Evolutionary conservation across 495 filamentous ascomycete genomes (phyloP), one percentile per base, ranked within the genome.

Genomic region (Cercophora sp.): DNA sequence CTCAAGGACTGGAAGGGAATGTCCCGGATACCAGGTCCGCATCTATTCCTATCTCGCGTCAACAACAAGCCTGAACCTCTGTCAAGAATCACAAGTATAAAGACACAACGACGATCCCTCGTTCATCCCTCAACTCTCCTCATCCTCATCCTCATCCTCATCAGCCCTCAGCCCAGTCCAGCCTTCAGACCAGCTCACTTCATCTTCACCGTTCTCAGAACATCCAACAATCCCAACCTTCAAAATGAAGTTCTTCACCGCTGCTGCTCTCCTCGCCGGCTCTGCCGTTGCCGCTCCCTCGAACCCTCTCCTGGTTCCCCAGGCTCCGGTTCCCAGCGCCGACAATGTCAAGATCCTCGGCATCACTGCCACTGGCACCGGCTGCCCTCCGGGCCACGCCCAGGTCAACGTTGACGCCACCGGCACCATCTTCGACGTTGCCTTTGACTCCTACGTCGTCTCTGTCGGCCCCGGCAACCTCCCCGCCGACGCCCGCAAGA

Each of bases 391-490:
- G 9, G 65, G 65, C 51, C 58, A 61, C 50, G 65, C 62, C 46
- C 65, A 45, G 10, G 58, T 65, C 44, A 63, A 57, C 31, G 44
- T 67, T 48, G 60, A 65, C 41, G 60, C 59, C 23, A 61, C 57
- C 32, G 63, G 63, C 51, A 69, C 70, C 49, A 65, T 66, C 53
- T 67, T 79, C 44, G 74, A 75, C 31, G 61, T 77, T 18, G 70
- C 73, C 51, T 77, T 77, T 45, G 72, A 77, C 57, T 42, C 64
- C 20, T 79, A 75, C 57, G 63, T 70, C 25, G 74, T 74, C n/a
- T 60, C 60, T 8, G 70, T 73, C 36, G 76, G 76, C 18, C 69
- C 70, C 8, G 68, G 66, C 31, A 61, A 60, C 44, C 25, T 48
- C 16, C 47, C 66, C 27, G 61, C 71, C 20, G 67, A 71, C 43